These are phyloP conservation scores for Fusarium humuli DNA, from an alignment of 2,329 filamentous ascomycete genomes.

Conservation along the genomic window DNA sequence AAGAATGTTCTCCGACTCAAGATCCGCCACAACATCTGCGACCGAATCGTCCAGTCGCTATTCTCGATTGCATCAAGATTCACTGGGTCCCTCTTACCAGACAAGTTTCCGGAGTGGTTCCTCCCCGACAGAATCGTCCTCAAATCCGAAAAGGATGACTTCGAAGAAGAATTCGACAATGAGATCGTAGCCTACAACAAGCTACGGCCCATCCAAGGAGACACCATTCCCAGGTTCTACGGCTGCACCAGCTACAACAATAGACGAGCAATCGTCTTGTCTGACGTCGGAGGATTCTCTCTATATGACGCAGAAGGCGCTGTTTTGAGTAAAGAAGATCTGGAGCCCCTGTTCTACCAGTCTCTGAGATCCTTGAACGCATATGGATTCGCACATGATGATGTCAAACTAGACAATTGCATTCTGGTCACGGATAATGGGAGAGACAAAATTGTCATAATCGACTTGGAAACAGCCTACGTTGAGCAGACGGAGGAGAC, in stretches of 20 bases:
- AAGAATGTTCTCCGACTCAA: fast-evolving
- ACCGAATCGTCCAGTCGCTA: fast-evolving
- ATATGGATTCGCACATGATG: background rate
- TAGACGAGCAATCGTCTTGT: background rate
- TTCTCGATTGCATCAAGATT: background rate
- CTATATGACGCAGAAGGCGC: background rate
- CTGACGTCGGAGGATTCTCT: background rate
- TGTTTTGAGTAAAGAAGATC: background rate
- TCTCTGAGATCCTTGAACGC: background rate
- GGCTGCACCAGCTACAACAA: background rate
- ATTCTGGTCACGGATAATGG: background rate
- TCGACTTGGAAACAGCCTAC: background rate
- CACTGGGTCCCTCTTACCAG: fast-evolving
- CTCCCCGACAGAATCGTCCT: background rate
- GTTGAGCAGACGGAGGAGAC: fast-evolving
- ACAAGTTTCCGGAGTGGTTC: background rate
- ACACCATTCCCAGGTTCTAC: background rate
- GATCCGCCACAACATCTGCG: background rate
- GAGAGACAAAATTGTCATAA: background rate
- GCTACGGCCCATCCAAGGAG: background rate
- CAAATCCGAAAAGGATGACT: background rate
- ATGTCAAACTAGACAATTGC: background rate
- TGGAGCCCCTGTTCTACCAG: background rate
- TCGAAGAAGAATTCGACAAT: background rate
- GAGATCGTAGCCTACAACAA: background rate